Percentiles rank a stretch among this genome's conserved stretches.
These are phyloP conservation scores for Laguncularia racemosa DNA, from an alignment of 345 rosid genomes.

Conservation along the genomic window DNA sequence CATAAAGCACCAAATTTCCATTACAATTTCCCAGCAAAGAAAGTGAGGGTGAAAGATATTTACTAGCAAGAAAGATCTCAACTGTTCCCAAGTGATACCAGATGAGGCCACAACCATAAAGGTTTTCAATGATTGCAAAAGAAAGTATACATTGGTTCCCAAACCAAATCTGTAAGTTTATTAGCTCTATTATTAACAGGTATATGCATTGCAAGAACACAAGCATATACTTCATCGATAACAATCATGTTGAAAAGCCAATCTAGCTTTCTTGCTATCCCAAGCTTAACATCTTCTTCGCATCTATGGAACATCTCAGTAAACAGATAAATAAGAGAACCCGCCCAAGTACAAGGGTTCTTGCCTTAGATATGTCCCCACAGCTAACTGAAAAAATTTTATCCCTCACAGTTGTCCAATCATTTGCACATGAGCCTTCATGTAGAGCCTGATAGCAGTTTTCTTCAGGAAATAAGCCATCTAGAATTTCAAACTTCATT, in stretches of 20 bases:
- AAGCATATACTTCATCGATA: slow-evolving; percentile 59
- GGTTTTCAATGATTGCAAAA: slow-evolving; percentile 61
- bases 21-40: slow-evolving; percentile 68
- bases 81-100: slow-evolving; percentile 56
- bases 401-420: slow-evolving; percentile 22
- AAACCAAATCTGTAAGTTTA: slow-evolving; percentile 34
- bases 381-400: slow-evolving; percentile 40
- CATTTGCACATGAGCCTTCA: slow-evolving; percentile 18
- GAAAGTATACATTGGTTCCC: slow-evolving; percentile 63
- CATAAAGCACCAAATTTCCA: slow-evolving; percentile 86
- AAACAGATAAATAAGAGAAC: slow-evolving; percentile 45
- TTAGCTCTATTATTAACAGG: slow-evolving; percentile 53
- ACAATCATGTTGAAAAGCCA: slow-evolving; percentile 58
- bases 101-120: slow-evolving; percentile 57
- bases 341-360: slow-evolving; percentile 38
- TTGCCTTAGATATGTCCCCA: slow-evolving; percentile 30
- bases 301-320: slow-evolving; percentile 43
- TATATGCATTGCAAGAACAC: slow-evolving; percentile 51
- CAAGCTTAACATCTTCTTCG: slow-evolving; percentile 43
- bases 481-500: slow-evolving; percentile 49
- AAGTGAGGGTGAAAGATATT: slow-evolving; percentile 84
- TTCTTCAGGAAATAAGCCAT: slow-evolving; percentile 45
- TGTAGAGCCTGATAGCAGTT: slow-evolving; percentile 16
- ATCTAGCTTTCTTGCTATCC: slow-evolving; percentile 44
- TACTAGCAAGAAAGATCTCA: slow-evolving; percentile 53